Evolutionary conservation across 768 basidiomycete species (phyloP), one percentile per base, ranked within the genome.

Genomic region (Leucocoprinus birnbaumii): DNA sequence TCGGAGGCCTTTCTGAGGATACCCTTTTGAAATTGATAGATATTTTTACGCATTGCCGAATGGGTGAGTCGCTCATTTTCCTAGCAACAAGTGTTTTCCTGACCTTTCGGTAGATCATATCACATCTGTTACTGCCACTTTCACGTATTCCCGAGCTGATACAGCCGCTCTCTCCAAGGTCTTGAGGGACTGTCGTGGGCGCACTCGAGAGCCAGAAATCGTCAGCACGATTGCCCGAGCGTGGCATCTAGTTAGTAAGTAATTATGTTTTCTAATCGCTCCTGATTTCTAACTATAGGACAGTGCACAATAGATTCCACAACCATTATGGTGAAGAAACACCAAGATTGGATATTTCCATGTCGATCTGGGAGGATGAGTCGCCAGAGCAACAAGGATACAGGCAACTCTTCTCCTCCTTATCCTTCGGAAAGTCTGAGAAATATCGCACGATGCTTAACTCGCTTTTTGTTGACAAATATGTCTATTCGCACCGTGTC

Each of bases 81-180:
- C 41, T 19, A 51, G 31, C 27, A 41, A 37, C n/a, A n/a, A 31
- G 19, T 41, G 26, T 34, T 9, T 9, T 59, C 25, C 9, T 48
- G n/a, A 19, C 24, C 31, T 55, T 10, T 19, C 18, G 18, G 8
- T 34, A 74, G 86, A 89, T 64, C 80, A 80, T 50, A 66, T 85
- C 62, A 87, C 86, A 3, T 89, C 86, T 1, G 61, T 62, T 0
- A 68, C 72, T 2, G 85, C 86, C 0, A 85, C 85, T 0, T 86
- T 86, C 61, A 82, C 82, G 0, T 86, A 82, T 58, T 68, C 72
- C 3, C 71, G 72, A 16, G 65, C 73, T 14, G 69, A 77, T 27
- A 84, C 80, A 61, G 69, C 67, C 35, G 67, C 75, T 6, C 80
- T 85, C 51, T 57, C 84, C 46, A 66, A 76, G 21, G 63, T 85